Evolutionary conservation across 1,139 yeast genomes (phyloP), one percentile per base, ranked within the genome.

Genomic region (Dujonia santamariae): DNA sequence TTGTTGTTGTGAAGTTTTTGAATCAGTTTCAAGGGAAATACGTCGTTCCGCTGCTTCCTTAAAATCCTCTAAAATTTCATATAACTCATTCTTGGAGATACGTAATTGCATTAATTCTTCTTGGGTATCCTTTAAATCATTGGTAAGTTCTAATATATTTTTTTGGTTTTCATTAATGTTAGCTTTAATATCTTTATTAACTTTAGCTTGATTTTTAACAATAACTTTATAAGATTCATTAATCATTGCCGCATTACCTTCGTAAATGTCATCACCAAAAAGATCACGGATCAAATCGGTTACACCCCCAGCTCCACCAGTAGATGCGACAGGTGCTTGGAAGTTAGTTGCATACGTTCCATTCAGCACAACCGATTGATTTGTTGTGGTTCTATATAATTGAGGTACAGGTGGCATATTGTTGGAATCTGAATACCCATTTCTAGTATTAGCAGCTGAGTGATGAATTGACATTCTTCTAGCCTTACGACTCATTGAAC

Each of bases 231-330:
- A 80, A 54, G 82, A 85, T 39, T 75, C 78, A 44, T 85, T 87
- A 29, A 87, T 80, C 42, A 82, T 87, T 1, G 78, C 65, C 2
- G 92, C 90, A 3, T 83, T 75, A 1, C 90, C 88, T 37, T 77
- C 76, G 12, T 77, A 64, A 39, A 84, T 55, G 38, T 78, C 75
- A 7, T 66, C 61, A 12, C 71, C 63, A 12, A 85, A 77, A 48
- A 72, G 79, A 4, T 59, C 46, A 31, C 69, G 70, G 2, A 84
- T 76, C 42, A 73, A 19, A 26, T 29, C 37, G 34, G 35, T 25
- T 39, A 46, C 21, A 44, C 39, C 17, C 36, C 41, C 33, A 21
- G 23, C 23, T 19, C 32, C 6, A 13, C 28, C 6, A 5, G 14
- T n/a, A 9, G 17, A 5, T 16, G 19, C 23, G 9, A 11, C 23